Base-by-base conservation (phyloP, 1,284 basidiomycete genomes). In the Trichosporon asahii region DNA sequence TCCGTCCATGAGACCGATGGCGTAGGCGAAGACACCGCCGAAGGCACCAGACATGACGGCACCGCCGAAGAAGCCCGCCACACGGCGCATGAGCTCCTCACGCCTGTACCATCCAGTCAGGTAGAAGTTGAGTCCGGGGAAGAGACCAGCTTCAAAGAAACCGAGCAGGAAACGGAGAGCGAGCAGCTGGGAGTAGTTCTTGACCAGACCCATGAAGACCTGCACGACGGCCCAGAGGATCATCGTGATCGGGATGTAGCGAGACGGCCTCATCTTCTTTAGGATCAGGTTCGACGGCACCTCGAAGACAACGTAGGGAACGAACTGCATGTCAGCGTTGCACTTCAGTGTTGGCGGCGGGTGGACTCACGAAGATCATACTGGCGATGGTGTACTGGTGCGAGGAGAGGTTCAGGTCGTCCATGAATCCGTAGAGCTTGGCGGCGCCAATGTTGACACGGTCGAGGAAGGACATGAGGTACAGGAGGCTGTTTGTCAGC, bases 61-160 rank as follows among this genome's bases (percentile, higher is more conserved):
- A 1, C 83, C 80, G 7, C 79, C 82, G 70, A 85, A 86, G 79
- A 85, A 85, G 49, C 85, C 72, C 15, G 83, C 76, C 49, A 83
- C 82, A 0, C 84, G 78, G 40, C 82, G 78, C 64, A 79, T 77
- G 9, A 76, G 75, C 72, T 84, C 83, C 46, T 75, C 76, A 64
- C 82, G 76, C 67, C 78, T 78, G 71, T 85, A 85, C 84, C 84
- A 85, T 5, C 79, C 78, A n/a, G 81, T 79, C 21, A 84, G 75
- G 76, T 80, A 83, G 75, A 83, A 83, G 40, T 80, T 81, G 74
- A 84, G 80, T 60, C 80, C 80, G 27, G 80, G 79, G 77, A 83
- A 82, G 15, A 78, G 76, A 6, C 80, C 80, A 1, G 83, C 81
- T 67, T 84, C 83, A 67, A 83, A 84, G 1, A 84, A 78, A 69